A percentile compares a stretch with the other conserved stretches of the same genome.
phyloP scores from a whole-genome alignment of 345 rosid genomes.

The Euphorbia tirucalli region DNA sequence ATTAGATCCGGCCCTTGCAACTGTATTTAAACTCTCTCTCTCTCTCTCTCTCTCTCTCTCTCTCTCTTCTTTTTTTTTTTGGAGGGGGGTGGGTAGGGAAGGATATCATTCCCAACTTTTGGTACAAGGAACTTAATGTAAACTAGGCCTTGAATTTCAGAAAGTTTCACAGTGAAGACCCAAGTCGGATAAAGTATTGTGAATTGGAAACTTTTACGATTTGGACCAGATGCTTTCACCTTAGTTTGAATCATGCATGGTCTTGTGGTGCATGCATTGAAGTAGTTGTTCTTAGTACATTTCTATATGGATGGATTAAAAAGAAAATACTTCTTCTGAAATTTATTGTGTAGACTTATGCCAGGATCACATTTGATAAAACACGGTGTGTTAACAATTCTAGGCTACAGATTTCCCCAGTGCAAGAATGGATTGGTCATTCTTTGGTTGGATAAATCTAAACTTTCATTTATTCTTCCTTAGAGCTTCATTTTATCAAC shows the following conservation, averaged over 20 bases:
- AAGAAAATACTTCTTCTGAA: background rate
- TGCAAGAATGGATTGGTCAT: background rate
- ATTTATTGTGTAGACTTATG: background rate
- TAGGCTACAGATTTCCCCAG: background rate
- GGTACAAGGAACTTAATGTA: background rate
- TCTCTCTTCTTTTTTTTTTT: no score
- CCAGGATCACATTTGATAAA: background rate
- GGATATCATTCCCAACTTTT: background rate
- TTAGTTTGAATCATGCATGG: slow-evolving; percentile 3
- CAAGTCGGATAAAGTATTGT: background rate
- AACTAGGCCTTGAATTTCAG: background rate
- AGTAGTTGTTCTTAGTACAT: background rate
- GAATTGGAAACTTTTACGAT: background rate
- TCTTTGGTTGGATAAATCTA: background rate
- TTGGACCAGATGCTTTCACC: background rate
- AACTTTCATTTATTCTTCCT: no score
- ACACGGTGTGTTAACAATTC: no score
- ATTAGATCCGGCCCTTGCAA: background rate
- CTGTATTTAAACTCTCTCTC: background rate
- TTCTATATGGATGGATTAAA: background rate
- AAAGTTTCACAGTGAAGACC: background rate
- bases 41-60: no score
- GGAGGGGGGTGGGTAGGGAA: no score
- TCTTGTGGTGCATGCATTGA: background rate
- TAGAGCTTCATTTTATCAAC: no score